phyloP scores from a whole-genome alignment of 352 stramenopile species.

The Pseudoperonospora humuli region DNA sequence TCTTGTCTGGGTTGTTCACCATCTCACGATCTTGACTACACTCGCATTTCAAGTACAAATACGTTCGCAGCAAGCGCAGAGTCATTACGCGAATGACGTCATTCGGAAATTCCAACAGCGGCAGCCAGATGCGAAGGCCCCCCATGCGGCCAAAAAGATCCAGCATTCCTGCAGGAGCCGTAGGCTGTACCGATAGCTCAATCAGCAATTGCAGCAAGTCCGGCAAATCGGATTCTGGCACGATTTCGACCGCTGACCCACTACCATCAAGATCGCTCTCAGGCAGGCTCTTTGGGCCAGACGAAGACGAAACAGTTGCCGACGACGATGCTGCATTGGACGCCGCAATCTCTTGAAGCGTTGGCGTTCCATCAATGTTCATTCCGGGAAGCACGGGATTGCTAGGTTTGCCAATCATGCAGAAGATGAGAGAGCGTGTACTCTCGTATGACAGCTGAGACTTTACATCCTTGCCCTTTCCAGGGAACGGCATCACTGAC shows the following conservation, averaged over 20 bases:
- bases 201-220: slow-evolving; percentile 74
- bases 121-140: slow-evolving; percentile 75
- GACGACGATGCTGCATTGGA: slow-evolving; percentile 31
- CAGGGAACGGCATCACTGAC: slow-evolving; percentile 44
- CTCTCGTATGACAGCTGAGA: slow-evolving; percentile 77
- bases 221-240: slow-evolving; percentile 60
- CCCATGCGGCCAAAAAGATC: slow-evolving; percentile 70
- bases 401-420: slow-evolving; percentile 81
- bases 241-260: slow-evolving; percentile 63
- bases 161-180: slow-evolving; percentile 56
- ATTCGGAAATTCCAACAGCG: slow-evolving; percentile 63
- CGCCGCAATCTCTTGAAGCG: slow-evolving; percentile 37
- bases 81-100: slow-evolving; percentile 77
- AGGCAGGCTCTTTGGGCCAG: slow-evolving; percentile 42
- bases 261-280: slow-evolving; percentile 57
- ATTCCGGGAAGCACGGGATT: slow-evolving; percentile 57
- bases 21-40: slow-evolving; percentile 58
- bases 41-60: slow-evolving; percentile 70
- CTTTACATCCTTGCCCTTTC: slow-evolving; percentile 56
- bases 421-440: slow-evolving; percentile 76
- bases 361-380: slow-evolving; percentile 53
- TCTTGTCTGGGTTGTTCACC: slow-evolving; percentile 57
- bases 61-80: slow-evolving; percentile 66
- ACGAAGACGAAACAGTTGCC: slow-evolving; percentile 28
- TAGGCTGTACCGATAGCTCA: slow-evolving; percentile 65